Base-by-base conservation (phyloP, 116 monocot species). In the Iris pallida region DNA sequence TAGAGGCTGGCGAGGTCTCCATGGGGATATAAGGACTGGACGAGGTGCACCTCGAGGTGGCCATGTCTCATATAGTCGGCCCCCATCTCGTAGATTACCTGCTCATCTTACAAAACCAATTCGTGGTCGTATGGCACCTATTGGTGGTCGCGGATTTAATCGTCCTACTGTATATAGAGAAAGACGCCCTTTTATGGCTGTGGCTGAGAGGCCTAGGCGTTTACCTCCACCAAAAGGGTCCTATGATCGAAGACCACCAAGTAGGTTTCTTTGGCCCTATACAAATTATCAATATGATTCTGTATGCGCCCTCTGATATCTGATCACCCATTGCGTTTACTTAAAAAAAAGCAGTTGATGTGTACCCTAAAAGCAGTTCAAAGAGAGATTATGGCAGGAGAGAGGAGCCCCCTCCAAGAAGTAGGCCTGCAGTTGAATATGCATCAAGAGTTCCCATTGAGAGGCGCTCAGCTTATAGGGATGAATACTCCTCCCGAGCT, bases 401-500 rank as follows among this genome's bases (percentile, higher is more conserved):
- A 42, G 79, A 77, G 73, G 88, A 81, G 54, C 59, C 80, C 16
- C 49, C 80, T 57, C 66, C 83, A 6, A 85, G 90, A 83, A 82
- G 74, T 74, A 88, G 88, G 63, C 69, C 73, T 71, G 55, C 81
- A 65, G 40, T 57, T 57, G 88, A 95, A 11, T 90, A 95, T 75
- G 69, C 64, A 11, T 57, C 91, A 14, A 81, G 91, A 72, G 42
- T 80, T 56, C 78, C 78, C 16, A 3, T 49, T 7, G 95, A 88
- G 68, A 90, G 95, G 65, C 73, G 80, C 13, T 55, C 78, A 44
- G 74, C 86, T 7, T 95, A 88, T 18, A 81, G 80, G 59, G 95
- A 88, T 78, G 95, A 88, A 12, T 90, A 86, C 70, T 64, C 77
- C 52, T 60, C 83, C 4, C 85, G 84, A n/a, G 86, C 88, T 47